Evolutionary conservation across 768 basidiomycete genomes (phyloP), one percentile per base, ranked within the genome.

Genomic region (Coprinopsis sp.): DNA sequence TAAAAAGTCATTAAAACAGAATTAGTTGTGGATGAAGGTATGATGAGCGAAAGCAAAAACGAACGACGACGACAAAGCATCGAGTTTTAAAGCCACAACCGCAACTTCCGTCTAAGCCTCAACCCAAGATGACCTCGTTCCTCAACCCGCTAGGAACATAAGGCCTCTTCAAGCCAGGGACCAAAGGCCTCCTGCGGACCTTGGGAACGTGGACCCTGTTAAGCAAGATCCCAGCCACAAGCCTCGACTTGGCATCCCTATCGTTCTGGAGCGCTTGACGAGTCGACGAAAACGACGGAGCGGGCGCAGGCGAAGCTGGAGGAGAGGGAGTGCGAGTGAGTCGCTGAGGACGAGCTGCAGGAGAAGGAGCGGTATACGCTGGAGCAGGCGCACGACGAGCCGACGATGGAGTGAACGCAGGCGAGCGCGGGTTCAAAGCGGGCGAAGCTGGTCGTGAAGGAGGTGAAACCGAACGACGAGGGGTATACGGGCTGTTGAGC

Each of bases 191-290:
- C 47, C 74, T 63, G n/a, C 78, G 65, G 68, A 76, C 68, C 47
- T 68, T 70, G 3, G 70, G 70, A 0, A 67, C 71, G 50, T 73
- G 72, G 28, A 77, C 72, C 18, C 79, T 67, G 54, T 74, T 75
- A 23, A 83, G 65, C 25, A 83, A 59, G 37, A 79, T 79, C 16
- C 76, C 78, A 2, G 81, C 81, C 1, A 83, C 78, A 44, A 81
- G 69, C 55, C 69, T 71, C 48, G 73, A 70, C 12, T 71, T 66
- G 4, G 69, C 66, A 46, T 71, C 70, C 50, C 59, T 64, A 46
- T 69, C 68, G 11, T 49, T 21, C 6, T 39, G 16, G 31, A 34
- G 18, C 4, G 22, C 22, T 5, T 46, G n/a, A 22, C 19, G 36
- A 14, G 36, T 45, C n/a, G 37, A 21, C 19, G 41, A 27, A 27